phyloP scores from a whole-genome alignment of 805 yeast genomes.

The Sugiyamaella boreocaroliniensis region DNA sequence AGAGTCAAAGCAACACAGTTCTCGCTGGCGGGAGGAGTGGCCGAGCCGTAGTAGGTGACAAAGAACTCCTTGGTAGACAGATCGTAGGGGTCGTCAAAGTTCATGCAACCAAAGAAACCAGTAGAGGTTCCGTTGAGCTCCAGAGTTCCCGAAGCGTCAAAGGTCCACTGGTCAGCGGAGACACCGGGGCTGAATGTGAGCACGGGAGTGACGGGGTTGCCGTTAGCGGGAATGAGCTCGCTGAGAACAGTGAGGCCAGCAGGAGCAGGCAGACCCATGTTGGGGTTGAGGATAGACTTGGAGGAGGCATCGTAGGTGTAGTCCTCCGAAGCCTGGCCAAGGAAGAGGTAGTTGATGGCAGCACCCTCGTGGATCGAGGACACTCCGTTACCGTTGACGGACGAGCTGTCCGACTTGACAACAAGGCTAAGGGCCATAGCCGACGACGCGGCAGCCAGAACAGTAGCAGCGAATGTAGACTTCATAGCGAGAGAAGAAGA shows the following conservation, averaged over 20 bases:
- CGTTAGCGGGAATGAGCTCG: not conserved
- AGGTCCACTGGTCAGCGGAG: slow-evolving; percentile 6
- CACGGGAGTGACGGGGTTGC: slow-evolving; percentile 1
- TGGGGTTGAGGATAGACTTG: not conserved
- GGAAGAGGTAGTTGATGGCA: slow-evolving; percentile 37
- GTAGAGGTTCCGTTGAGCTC: slow-evolving; percentile 29
- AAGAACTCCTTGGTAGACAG: slow-evolving; percentile 30
- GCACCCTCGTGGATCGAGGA: slow-evolving; percentile 40
- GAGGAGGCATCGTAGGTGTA: slow-evolving; percentile 19
- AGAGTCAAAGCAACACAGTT: slow-evolving; percentile 6
- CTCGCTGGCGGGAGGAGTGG: not conserved
- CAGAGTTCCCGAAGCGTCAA: slow-evolving; percentile 23
- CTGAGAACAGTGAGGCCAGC: not conserved
- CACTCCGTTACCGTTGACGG: slow-evolving; percentile 30
- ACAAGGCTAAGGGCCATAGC: slow-evolving; percentile 5
- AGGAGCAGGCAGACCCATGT: not conserved
- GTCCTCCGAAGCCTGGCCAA: slow-evolving; percentile 23
- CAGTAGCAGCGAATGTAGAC: slow-evolving; percentile 7
- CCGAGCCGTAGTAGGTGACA: slow-evolving; percentile 22
- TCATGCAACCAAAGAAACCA: slow-evolving; percentile 38
- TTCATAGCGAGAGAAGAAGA: not conserved
- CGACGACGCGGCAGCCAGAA: slow-evolving; percentile 19
- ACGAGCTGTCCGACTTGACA: slow-evolving; percentile 6
- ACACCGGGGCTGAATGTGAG: slow-evolving; percentile 4
- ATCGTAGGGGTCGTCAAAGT: slow-evolving; percentile 41